Base-by-base conservation (phyloP, 257 asterid genomes). In the Coffea canephora region DNA sequence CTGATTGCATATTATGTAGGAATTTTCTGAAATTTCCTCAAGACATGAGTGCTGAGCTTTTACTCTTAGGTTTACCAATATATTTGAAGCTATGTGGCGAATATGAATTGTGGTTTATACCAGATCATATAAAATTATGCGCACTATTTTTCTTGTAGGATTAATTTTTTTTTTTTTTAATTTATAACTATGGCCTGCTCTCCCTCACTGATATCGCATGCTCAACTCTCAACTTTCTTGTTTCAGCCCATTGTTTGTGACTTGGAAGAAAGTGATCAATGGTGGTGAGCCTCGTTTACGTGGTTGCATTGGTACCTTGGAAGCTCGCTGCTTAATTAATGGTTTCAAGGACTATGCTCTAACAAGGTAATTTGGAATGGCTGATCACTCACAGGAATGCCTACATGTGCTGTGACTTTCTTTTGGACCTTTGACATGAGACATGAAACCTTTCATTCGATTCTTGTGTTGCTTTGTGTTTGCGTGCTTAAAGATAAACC, bases 281-380 rank as follows among this genome's bases (percentile, higher is more conserved):
- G 97, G 97, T 77, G 91, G 93, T 75, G 98, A 96, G 89, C 97
- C 99, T 79, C 96, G 97, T 54, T 54, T 96, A 55, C 97, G 98
- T 71, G 97, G 99, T 69, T 96, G 99, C 95, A 96, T 96, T 50
- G 99, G 99, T 85, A 94, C 99, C 77, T 84, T 96, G 68, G 96
- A 96, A 91, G 91, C 99, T 84, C 95, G 93, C 54, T 79, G 86
- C 87, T 82, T 96, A 81, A 48, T 91, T 75, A 90, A 81, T 85
- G 98, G 99, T 79, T 94, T 93, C 78, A 92, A 76, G 91, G 97
- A 96, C 87, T 96, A 92, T 87, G 97, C 99, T 83, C 84, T 96
- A 34, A 91, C 97, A 77, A 96, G 98, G 98, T 96, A 79, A 71
- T 77, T 81, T 82, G 43, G 71, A 75, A 70, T 48, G 16, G 9